Conservation (phyloP, 352 stramenopile genomes). For the Phytophthora colocasiae region DNA sequence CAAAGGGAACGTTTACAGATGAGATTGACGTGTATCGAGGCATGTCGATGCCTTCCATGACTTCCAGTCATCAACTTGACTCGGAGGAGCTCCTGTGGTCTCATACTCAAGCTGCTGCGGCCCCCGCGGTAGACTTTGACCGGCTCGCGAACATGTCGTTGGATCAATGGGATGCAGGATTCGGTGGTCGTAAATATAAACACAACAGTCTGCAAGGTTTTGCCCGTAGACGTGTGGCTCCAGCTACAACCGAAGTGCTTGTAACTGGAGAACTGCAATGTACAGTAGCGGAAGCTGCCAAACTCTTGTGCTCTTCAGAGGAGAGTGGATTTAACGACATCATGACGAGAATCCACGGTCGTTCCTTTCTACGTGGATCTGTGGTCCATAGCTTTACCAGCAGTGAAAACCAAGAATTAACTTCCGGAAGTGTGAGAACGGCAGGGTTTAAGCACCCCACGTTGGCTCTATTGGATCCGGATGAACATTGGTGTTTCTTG, state of each 20-base stretch:
- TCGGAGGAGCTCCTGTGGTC: slow-evolving; percentile 23
- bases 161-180: slow-evolving; percentile 18
- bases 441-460: slow-evolving; percentile 36
- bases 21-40: slow-evolving; percentile 10
- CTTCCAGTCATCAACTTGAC: slow-evolving; percentile 3
- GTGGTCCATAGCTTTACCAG: slow-evolving; percentile 38
- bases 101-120: slow-evolving; percentile 16
- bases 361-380: slow-evolving; percentile 36
- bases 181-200: neutral
- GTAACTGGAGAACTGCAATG: slow-evolving; percentile 39
- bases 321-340: slow-evolving; percentile 19
- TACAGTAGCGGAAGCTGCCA: slow-evolving; percentile 26
- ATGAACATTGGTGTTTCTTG: slow-evolving; percentile 43
- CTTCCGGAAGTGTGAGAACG: slow-evolving; percentile 38
- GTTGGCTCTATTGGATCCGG: slow-evolving; percentile 30
- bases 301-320: slow-evolving; percentile 30
- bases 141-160: slow-evolving; percentile 17
- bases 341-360: slow-evolving; percentile 43
- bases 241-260: slow-evolving; percentile 20
- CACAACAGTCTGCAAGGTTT: slow-evolving; percentile 22
- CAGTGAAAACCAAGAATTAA: neutral
- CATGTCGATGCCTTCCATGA: neutral
- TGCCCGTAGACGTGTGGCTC: slow-evolving; percentile 14
- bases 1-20: neutral
- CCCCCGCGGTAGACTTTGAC: slow-evolving; percentile 27